Conservation (phyloP, 176 grass and related monocot genomes). For the Juncus effusus region DNA sequence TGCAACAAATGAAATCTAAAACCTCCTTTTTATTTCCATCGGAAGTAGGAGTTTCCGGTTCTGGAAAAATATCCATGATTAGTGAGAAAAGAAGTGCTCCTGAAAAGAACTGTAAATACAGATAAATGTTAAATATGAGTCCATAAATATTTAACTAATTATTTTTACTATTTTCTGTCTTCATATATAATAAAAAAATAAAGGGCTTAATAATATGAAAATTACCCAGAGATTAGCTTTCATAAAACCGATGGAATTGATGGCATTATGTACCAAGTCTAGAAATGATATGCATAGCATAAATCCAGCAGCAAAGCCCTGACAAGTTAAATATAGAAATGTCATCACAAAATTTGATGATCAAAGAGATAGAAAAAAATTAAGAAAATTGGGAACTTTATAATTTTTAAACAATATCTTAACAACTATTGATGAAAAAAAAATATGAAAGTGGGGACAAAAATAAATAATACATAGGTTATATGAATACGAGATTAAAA, state of each 20-base stretch:
- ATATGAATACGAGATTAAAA: constrained; percentile 16
- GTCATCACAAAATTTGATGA: neutral
- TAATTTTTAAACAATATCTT: neutral
- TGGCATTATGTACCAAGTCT: constrained; percentile 86
- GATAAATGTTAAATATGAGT: constrained; percentile 1
- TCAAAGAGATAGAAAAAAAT: neutral
- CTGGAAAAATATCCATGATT: constrained; percentile 63
- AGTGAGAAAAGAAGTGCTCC: constrained; percentile 66
- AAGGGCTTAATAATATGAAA: neutral
- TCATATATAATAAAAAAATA: neutral
- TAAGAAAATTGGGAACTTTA: neutral
- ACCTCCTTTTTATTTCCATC: constrained; percentile 53
- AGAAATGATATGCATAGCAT: constrained; percentile 96
- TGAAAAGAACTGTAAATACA: constrained; percentile 54
- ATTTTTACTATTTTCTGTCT: no score
- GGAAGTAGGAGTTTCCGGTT: constrained; percentile 32
- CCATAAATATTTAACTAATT: no score
- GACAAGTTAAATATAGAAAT: constrained; percentile 6
- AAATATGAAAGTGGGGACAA: neutral
- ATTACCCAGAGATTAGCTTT: constrained; percentile 93
- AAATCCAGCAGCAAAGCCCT: constrained; percentile 94
- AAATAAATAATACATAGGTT: neutral
- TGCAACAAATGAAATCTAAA: neutral
- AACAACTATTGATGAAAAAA: neutral
- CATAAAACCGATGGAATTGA: constrained; percentile 81